Conservation (phyloP, 2,329 filamentous ascomycete genomes). For the Aspergillus aculeatus region DNA sequence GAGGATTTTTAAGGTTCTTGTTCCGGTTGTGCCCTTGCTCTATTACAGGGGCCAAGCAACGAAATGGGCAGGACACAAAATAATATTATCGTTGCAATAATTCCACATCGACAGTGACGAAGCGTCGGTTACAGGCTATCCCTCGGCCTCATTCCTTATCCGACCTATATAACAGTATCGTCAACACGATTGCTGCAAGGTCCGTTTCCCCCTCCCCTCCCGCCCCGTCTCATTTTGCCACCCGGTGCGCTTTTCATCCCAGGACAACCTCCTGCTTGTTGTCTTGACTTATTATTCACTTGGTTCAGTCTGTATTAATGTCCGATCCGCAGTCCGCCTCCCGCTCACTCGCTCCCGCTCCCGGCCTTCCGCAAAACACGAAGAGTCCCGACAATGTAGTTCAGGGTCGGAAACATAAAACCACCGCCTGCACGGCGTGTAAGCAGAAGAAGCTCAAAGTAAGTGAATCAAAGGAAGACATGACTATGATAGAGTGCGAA, state of each 20-base stretch:
- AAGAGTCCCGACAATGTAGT: conserved; percentile 14
- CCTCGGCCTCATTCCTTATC: background rate
- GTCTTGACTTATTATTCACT: background rate
- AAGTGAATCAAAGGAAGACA: background rate
- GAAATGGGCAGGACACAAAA: background rate
- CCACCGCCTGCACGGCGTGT: conserved; percentile 24
- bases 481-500: background rate
- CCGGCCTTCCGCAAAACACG: conserved; percentile 8
- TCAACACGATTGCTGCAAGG: background rate
- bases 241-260: background rate
- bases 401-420: conserved; percentile 23
- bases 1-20: background rate
- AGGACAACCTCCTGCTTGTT: background rate
- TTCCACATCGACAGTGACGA: background rate
- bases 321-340: conserved; percentile 18
- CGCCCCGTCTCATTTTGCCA: background rate
- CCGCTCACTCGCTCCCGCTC: conserved; percentile 18
- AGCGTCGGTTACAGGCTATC: background rate
- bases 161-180: background rate
- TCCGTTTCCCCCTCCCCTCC: background rate
- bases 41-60: background rate
- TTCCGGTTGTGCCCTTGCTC: background rate
- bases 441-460: conserved; percentile 28
- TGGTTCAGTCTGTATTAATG: conserved; percentile 13
- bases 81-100: background rate